Percentiles rank a stretch among this genome's conserved stretches.
These are phyloP conservation scores for Arabidopsis arenosa DNA, from an alignment of 345 rosid genomes.

Conservation along the genomic window DNA sequence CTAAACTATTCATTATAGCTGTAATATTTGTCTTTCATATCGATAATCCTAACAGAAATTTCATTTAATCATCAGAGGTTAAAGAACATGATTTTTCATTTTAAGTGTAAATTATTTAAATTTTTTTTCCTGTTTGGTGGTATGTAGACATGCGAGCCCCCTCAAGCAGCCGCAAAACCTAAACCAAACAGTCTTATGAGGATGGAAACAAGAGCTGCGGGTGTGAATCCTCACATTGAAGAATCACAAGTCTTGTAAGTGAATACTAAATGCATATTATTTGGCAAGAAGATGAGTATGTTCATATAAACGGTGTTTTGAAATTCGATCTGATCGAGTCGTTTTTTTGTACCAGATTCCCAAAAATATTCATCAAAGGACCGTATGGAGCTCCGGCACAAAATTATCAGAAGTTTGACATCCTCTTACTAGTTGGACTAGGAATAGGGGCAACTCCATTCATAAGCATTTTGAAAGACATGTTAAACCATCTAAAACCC, in stretches of 20 bases:
- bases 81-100: background rate
- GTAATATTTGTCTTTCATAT: background rate
- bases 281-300: background rate
- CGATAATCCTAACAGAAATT: background rate
- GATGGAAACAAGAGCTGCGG: conserved; percentile 65
- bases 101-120: background rate
- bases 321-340: background rate
- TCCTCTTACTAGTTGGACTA: conserved; percentile 78
- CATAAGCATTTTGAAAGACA: conserved; percentile 90
- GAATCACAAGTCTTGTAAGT: conserved; percentile 62
- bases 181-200: conserved; percentile 61
- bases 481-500: conserved; percentile 67
- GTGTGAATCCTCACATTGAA: conserved; percentile 47
- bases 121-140: background rate
- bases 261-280: background rate
- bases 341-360: conserved; percentile 59
- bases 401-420: conserved; percentile 72
- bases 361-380: conserved; percentile 76
- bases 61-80: background rate
- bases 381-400: conserved; percentile 99
- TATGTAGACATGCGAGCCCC: conserved; percentile 74
- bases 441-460: conserved; percentile 99
- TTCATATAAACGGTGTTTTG: background rate
- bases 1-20: background rate
- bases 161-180: conserved; percentile 45